Conservation (phyloP, 1,139 yeast species). For the Martiniozyma asiatica region DNA sequence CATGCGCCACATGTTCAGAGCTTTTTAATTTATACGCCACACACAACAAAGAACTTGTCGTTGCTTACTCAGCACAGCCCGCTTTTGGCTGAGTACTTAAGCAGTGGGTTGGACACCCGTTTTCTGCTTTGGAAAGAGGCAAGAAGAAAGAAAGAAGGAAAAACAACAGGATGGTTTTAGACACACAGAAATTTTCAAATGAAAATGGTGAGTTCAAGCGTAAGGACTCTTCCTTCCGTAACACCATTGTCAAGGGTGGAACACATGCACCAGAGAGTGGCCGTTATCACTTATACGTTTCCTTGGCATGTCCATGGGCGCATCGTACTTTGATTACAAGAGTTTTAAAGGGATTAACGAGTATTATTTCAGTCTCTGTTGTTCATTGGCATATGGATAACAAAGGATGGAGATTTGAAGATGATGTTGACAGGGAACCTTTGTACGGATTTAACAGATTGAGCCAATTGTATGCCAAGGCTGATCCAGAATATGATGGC, state of each 20-base stretch:
- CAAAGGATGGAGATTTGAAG: constrained; percentile 76
- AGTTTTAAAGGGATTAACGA: constrained; percentile 63
- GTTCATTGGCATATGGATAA: constrained; percentile 84
- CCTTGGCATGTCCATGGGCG: constrained; percentile 94
- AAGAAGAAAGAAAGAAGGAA: no score
- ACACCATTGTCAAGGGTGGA: constrained; percentile 50
- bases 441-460: constrained; percentile 50
- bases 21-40: no score
- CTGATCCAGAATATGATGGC: constrained; percentile 64
- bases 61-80: no score
- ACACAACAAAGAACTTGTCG: no score
- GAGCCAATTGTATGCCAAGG: constrained; percentile 62
- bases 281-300: constrained; percentile 81
- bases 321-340: constrained; percentile 74
- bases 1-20: no score
- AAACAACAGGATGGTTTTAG: no score
- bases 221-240: constrained; percentile 38
- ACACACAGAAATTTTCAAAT: constrained; percentile 30
- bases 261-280: constrained; percentile 56
- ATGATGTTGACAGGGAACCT: constrained; percentile 26
- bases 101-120: no score
- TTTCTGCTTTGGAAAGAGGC: no score
- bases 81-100: no score
- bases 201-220: constrained; percentile 44
- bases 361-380: constrained; percentile 55